Conservation (phyloP, 768 basidiomycete genomes). For the Trametes punicea region DNA sequence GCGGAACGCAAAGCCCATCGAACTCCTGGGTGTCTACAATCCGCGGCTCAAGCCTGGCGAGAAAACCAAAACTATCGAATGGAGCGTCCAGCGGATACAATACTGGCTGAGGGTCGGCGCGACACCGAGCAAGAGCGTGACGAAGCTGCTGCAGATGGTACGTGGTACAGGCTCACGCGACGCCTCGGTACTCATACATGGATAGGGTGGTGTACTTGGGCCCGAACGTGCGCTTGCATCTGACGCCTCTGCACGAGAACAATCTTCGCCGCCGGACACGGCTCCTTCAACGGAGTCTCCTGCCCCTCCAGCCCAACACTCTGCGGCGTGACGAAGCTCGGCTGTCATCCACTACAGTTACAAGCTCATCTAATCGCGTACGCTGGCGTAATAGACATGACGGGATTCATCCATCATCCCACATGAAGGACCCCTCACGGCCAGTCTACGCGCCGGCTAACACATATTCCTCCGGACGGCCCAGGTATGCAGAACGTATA, state of each 20-base stretch:
- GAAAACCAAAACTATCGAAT: conserved; percentile 71
- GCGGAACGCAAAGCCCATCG: conserved; percentile 83
- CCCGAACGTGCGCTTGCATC: background rate
- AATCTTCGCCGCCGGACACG: background rate
- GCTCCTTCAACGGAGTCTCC: background rate
- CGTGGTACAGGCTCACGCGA: conserved; percentile 30
- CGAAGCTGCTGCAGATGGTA: conserved; percentile 76
- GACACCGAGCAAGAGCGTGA: conserved; percentile 72
- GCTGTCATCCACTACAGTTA: background rate
- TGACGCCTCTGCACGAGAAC: background rate
- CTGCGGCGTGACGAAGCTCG: background rate
- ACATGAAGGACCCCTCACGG: background rate
- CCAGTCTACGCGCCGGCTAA: background rate
- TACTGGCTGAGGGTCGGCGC: conserved; percentile 91
- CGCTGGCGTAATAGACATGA: background rate
- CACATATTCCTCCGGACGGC: background rate
- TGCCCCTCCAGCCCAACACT: background rate
- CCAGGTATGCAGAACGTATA: background rate
- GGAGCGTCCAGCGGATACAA: conserved; percentile 87
- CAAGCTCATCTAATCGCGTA: background rate
- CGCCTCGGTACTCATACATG: background rate
- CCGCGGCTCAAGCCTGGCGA: conserved; percentile 54
- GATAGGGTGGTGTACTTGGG: conserved; percentile 20
- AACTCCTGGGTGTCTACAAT: conserved; percentile 82
- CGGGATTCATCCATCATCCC: background rate